phyloP scores from a whole-genome alignment of 108 stramenopile species.

The Cyclostephanos invisitatus region DNA sequence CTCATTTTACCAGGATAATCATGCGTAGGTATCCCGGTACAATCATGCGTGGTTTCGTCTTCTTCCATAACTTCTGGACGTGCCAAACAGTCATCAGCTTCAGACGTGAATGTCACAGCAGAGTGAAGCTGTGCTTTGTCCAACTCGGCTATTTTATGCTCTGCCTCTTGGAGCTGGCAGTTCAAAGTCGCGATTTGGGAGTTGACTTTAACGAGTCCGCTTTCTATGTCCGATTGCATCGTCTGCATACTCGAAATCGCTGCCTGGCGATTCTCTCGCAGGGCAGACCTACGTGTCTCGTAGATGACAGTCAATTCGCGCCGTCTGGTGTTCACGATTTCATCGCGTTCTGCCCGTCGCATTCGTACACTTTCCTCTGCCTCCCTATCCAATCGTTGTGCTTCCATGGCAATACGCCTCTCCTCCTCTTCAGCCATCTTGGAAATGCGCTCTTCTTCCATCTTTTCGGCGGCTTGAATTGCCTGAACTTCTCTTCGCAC shows the following conservation, averaged over 20 bases:
- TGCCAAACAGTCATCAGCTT: not conserved
- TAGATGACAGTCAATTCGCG: conserved; percentile 36
- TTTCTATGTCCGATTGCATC: conserved; percentile 15
- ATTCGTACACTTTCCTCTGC: conserved; percentile 14
- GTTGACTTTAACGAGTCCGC: conserved; percentile 3
- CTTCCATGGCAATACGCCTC: conserved; percentile 28
- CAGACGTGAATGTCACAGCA: not conserved
- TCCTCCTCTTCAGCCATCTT: conserved; percentile 38
- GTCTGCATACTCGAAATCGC: conserved; percentile 13
- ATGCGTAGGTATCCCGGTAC: conserved; percentile 21
- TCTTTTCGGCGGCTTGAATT: conserved; percentile 27
- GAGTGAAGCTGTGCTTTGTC: conserved; percentile 1
- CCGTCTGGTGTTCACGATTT: conserved; percentile 21
- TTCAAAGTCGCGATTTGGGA: conserved; percentile 24
- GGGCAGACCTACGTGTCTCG: conserved; percentile 31
- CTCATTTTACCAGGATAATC: conserved; percentile 36
- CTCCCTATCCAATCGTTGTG: conserved; percentile 11
- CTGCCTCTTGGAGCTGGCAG: conserved; percentile 35
- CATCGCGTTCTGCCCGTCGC: conserved; percentile 16
- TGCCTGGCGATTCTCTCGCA: conserved; percentile 3
- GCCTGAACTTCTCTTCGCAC: conserved; percentile 45
- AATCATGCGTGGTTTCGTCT: conserved; percentile 13
- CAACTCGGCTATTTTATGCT: conserved; percentile 31
- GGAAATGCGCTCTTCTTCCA: conserved; percentile 28
- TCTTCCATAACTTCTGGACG: conserved; percentile 21